Evolutionary conservation across 768 basidiomycete species (phyloP), one percentile per base, ranked within the genome.

Genomic region (Boletales sp.): DNA sequence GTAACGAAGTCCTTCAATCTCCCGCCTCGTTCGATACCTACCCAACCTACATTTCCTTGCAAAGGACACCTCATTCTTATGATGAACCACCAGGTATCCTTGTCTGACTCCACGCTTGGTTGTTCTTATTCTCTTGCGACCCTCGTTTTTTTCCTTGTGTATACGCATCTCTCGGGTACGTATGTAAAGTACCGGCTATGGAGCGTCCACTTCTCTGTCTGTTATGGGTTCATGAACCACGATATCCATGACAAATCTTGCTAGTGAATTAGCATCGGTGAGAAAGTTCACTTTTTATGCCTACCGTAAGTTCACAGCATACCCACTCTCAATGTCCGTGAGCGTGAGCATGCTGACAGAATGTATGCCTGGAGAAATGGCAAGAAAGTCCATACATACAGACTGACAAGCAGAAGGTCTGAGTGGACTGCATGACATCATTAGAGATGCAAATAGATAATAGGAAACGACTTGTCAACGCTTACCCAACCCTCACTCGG

Each of bases 361-460:
- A 60, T 93, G 90, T 2, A 92, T 82, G 4, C 91, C 91, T 17
- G 89, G 84, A 8, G 80, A 76, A 42, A 94, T 71, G 3, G 91
- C 90, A 40, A 94, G 69, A 59, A 93, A 92, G 51, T 86, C 79
- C 85, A 94, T 90, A 36, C 88, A 74, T 21, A 93, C 87, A 17
- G 87, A 89, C 64, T 93, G 90, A 62, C 90, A 90, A 1, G 88
- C 84, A 11, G 82, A 81, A 4, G 90, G 86, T n/a, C 80, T 74
- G 17, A 93, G 74, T 12, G 90, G 90, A 11, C 89, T 92, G 55
- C 10, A 47, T 24, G 52, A n/a, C 11, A 41, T 42, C 15, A 8
- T 56, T 34, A 55, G 40, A 35, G 45, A 48, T 13, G 15, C 12
- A 17, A 31, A 43, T 14, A 8, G 45, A 40, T 14, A 47, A 39